phyloP scores from a whole-genome alignment of 768 basidiomycete species.

The Podaxis rugospora region DNA sequence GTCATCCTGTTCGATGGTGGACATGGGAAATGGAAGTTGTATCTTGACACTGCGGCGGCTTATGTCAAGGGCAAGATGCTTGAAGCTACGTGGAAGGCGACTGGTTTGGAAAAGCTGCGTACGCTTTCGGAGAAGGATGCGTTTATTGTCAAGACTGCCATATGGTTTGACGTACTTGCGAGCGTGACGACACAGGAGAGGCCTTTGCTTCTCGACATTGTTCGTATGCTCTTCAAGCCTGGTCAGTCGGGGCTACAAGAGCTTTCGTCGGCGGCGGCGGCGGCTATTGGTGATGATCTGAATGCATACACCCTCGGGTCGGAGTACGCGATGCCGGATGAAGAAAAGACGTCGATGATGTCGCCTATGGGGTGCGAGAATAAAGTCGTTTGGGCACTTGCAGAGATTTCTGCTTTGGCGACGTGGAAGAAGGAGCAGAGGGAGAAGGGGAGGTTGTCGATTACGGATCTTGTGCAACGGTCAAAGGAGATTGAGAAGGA shows the following conservation, averaged over 20 bases:
- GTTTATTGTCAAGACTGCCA: conserved; percentile 79
- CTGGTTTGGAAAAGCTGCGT: conserved; percentile 38
- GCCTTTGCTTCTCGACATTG: conserved; percentile 54
- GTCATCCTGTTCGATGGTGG: conserved; percentile 78
- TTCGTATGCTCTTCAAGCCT: conserved; percentile 54
- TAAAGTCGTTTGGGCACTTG: conserved; percentile 71
- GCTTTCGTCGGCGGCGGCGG: conserved; percentile 8
- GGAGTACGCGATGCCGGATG: not conserved
- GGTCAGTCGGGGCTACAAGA: conserved; percentile 35
- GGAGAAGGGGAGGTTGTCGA: conserved; percentile 43
- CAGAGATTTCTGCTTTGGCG: conserved; percentile 64
- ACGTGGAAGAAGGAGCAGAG: conserved; percentile 54
- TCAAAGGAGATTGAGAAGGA: conserved; percentile 47
- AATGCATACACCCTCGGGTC: not conserved
- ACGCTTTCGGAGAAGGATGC: conserved; percentile 44
- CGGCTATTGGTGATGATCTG: not conserved
- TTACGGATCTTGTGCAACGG: conserved; percentile 53
- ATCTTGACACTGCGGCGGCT: conserved; percentile 54
- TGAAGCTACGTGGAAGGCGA: conserved; percentile 26
- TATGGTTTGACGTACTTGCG: conserved; percentile 87
- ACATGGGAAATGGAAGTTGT: conserved; percentile 61
- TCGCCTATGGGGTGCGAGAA: conserved; percentile 85
- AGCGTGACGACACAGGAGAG: conserved; percentile 59
- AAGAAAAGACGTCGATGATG: conserved; percentile 61
- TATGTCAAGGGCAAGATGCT: conserved; percentile 51